Percentiles rank a stretch among this genome's conserved stretches.
These are phyloP conservation scores for Neurospora sp. DNA, from an alignment of 495 filamentous ascomycete genomes.

Conservation along the genomic window DNA sequence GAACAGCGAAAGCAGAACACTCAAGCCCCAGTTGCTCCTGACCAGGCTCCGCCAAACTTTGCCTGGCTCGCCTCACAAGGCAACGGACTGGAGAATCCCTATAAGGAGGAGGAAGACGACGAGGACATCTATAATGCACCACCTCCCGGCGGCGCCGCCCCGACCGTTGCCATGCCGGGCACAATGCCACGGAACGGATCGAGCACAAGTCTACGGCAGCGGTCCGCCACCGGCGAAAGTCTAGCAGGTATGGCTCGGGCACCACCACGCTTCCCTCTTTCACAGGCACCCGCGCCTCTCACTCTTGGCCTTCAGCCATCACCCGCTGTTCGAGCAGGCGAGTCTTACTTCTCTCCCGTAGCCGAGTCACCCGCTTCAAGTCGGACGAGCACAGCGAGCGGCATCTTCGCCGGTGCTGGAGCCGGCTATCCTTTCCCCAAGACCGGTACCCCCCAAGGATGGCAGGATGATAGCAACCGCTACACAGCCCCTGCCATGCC, in stretches of 20 bases:
- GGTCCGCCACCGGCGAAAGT: conserved; percentile 70
- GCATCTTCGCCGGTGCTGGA: conserved; percentile 48
- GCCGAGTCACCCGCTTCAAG: conserved; percentile 75
- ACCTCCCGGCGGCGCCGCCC: conserved; percentile 8
- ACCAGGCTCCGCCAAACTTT: conserved; percentile 49
- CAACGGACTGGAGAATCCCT: conserved; percentile 61
- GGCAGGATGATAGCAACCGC: conserved; percentile 61
- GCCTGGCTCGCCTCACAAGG: conserved; percentile 61
- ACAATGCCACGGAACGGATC: conserved; percentile 68
- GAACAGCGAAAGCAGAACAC: conserved; percentile 46
- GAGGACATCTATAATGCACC: conserved; percentile 55
- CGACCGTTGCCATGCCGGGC: conserved; percentile 14
- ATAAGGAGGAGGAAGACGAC: conserved; percentile 66
- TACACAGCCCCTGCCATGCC: conserved; percentile 83
- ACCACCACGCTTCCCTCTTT: conserved; percentile 58
- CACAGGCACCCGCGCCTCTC: conserved; percentile 46
- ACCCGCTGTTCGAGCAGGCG: conserved; percentile 40
- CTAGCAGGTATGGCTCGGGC: conserved; percentile 35
- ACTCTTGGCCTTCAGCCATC: conserved; percentile 43
- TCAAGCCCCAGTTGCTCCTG: conserved; percentile 20
- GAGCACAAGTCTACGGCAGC: conserved; percentile 66
- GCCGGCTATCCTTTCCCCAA: conserved; percentile 67
- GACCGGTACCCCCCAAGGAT: conserved; percentile 52
- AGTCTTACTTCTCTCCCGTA: conserved; percentile 88
- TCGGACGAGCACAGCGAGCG: conserved; percentile 55